These are phyloP conservation scores for Tricholoma sp. DNA, from an alignment of 768 basidiomycete species.

Conservation along the genomic window DNA sequence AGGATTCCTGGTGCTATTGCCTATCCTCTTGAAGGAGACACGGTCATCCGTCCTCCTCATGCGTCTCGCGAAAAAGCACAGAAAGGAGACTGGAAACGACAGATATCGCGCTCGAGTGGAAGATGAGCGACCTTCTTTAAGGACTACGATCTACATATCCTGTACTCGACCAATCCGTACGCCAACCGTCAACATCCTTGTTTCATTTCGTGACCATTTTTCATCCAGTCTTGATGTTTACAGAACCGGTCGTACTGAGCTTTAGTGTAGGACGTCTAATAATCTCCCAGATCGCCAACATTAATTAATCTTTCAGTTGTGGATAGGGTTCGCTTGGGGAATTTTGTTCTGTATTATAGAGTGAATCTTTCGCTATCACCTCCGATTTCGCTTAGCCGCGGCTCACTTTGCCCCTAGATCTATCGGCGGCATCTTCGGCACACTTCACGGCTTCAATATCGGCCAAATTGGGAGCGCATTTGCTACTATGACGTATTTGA, in stretches of 20 bases:
- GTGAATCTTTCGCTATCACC: background rate
- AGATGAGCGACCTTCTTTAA: constrained; percentile 50
- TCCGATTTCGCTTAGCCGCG: background rate
- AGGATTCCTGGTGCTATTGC: constrained; percentile 42
- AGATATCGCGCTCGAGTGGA: constrained; percentile 62
- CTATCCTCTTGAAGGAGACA: constrained; percentile 67
- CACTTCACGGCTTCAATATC: constrained; percentile 53
- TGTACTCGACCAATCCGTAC: constrained; percentile 67
- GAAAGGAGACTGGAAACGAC: constrained; percentile 60
- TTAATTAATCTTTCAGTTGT: constrained; percentile 37
- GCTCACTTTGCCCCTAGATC: constrained; percentile 32
- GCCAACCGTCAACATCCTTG: constrained; percentile 19
- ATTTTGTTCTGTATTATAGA: constrained; percentile 54
- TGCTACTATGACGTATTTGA: constrained; percentile 43
- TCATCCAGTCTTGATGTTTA: constrained; percentile 51
- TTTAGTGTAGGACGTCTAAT: constrained; percentile 50
- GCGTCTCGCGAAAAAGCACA: constrained; percentile 52
- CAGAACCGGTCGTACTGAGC: constrained; percentile 70
- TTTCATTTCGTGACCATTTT: background rate
- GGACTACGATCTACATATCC: constrained; percentile 59
- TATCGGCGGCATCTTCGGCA: constrained; percentile 48
- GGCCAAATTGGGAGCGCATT: constrained; percentile 60
- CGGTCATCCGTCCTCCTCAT: constrained; percentile 66
- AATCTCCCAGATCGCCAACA: background rate
- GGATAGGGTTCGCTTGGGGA: constrained; percentile 75